Conservation (phyloP, 2,329 filamentous ascomycete genomes). For the Orbilia javanica region DNA sequence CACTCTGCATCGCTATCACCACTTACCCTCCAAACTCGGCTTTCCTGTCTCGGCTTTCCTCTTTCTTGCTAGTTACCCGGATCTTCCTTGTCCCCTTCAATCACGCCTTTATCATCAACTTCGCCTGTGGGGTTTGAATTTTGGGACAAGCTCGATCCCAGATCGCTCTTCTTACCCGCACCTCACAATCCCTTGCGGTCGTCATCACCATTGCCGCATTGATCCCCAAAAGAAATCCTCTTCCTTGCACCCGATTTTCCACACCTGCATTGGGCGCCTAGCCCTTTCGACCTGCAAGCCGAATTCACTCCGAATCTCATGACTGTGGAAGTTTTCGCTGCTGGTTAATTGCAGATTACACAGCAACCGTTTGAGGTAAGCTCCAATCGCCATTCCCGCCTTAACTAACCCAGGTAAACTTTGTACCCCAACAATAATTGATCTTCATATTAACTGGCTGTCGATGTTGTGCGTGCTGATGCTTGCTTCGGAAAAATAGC, state of each 20-base stretch:
- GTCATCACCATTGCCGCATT: constrained; percentile 40
- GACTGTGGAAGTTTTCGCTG: constrained; percentile 19
- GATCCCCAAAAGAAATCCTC: constrained; percentile 27
- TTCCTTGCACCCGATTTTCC: constrained; percentile 25
- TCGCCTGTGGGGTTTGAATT: constrained; percentile 20
- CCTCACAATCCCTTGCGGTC: constrained; percentile 34
- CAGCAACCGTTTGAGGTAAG: constrained; percentile 9
- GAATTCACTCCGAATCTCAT: constrained; percentile 56
- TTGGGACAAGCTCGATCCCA: constrained; percentile 50
- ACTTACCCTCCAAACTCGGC: constrained; percentile 10
- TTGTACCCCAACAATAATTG: constrained; percentile 23
- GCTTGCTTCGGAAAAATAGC: constrained; percentile 57
- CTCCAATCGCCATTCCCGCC: constrained; percentile 20
- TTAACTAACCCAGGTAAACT: too few relatives aligned
- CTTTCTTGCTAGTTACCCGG: constrained; percentile 24
- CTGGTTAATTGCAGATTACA: constrained; percentile 56
- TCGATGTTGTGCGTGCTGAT: constrained; percentile 29
- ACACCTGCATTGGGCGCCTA: constrained; percentile 36
- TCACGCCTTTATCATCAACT: constrained; percentile 35
- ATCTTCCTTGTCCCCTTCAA: constrained; percentile 26
- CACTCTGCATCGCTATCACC: neutral
- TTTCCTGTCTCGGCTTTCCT: constrained; percentile 25
- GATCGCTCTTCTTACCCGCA: constrained; percentile 23
- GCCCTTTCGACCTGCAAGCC: constrained; percentile 23
- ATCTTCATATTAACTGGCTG: constrained; percentile 47